A percentile compares a stretch with the other conserved stretches of the same genome.
These are phyloP conservation scores for Crithidia expoeki DNA, from an alignment of 208 protist species.

Conservation along the genomic window DNA sequence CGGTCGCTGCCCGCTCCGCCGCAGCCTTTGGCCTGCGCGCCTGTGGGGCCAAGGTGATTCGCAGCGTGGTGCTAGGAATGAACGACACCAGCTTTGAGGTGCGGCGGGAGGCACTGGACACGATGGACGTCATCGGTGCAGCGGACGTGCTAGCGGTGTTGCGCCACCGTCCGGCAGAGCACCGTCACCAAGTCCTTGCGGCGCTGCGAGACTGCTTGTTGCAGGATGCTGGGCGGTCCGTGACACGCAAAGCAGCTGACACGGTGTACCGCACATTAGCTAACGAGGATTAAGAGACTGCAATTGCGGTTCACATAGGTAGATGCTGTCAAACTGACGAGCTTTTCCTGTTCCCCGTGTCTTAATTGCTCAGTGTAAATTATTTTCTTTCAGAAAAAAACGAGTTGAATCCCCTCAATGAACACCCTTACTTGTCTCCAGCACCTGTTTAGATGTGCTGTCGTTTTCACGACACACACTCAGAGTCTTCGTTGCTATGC, in stretches of 20 bases:
- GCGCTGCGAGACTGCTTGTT: conserved; percentile 72
- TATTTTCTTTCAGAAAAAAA: too few species aligned
- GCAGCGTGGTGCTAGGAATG: conserved; percentile 60
- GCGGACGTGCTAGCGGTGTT: conserved; percentile 42
- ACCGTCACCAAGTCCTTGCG: conserved; percentile 49
- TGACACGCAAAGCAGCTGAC: conserved; percentile 37
- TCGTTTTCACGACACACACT: too few species aligned
- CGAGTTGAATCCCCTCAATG: too few species aligned
- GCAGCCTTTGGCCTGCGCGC: conserved; percentile 67
- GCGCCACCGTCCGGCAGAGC: conserved; percentile 41
- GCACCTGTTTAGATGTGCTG: too few species aligned
- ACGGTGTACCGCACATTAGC: conserved; percentile 37
- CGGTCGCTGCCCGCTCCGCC: conserved; percentile 38
- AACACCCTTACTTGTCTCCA: too few species aligned
- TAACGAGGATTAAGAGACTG: neutral
- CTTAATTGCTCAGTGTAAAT: too few species aligned
- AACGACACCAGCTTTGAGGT: conserved; percentile 62
- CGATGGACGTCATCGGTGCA: conserved; percentile 47
- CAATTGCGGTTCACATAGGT: neutral
- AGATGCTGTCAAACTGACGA: too few species aligned
- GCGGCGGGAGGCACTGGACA: conserved; percentile 61
- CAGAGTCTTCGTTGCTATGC: too few species aligned
- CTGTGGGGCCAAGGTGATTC: conserved; percentile 60
- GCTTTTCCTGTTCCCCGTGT: too few species aligned
- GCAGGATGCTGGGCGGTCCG: conserved; percentile 41